Percentiles rank a stretch among this genome's conserved stretches.
Evolutionary conservation across 2,329 filamentous ascomycete species (phyloP).

Genomic region (Hypoxylon sp.): DNA sequence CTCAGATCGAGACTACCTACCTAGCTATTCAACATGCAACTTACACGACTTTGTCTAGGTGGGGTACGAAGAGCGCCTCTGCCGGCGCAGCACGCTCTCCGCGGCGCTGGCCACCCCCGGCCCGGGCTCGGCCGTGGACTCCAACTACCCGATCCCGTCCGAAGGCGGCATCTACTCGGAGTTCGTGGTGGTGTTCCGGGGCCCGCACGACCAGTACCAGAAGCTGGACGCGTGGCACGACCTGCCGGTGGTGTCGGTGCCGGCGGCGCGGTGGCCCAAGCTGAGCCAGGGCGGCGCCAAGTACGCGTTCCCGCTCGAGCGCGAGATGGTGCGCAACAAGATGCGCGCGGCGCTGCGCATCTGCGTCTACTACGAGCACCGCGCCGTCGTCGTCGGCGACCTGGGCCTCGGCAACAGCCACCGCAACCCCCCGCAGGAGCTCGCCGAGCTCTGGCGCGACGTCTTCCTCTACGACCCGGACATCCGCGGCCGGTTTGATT

Average conservation of each 20-base stretch:
- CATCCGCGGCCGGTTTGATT: slow-evolving; percentile 69
- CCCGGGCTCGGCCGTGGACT: slow-evolving; percentile 56
- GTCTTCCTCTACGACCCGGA: slow-evolving; percentile 72
- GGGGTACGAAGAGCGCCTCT: slow-evolving; percentile 78
- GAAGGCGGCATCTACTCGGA: slow-evolving; percentile 77
- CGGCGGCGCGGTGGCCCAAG: slow-evolving; percentile 79
- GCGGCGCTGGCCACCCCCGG: slow-evolving; percentile 74
- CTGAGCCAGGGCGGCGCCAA: slow-evolving; percentile 73
- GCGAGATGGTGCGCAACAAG: slow-evolving; percentile 78
- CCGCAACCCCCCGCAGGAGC: slow-evolving; percentile 72
- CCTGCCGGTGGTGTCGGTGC: slow-evolving; percentile 79
- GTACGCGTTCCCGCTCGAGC: slow-evolving; percentile 79
- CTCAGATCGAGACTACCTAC: neutral
- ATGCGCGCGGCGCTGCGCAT: slow-evolving; percentile 78
- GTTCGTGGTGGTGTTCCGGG: slow-evolving; percentile 78
- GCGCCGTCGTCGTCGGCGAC: slow-evolving; percentile 70
- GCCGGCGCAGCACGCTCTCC: slow-evolving; percentile 78
- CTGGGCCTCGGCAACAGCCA: slow-evolving; percentile 74
- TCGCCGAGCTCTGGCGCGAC: slow-evolving; percentile 75
- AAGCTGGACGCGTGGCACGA: slow-evolving; percentile 67
- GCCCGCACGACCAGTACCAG: slow-evolving; percentile 74
- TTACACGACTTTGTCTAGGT: slow-evolving; percentile 43
- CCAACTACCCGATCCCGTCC: slow-evolving; percentile 78
- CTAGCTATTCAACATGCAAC: neutral
- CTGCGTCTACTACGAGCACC: slow-evolving; percentile 70